Base-by-base conservation (phyloP, 2,329 filamentous ascomycete species). In the Phaeomoniella chlamydospora region DNA sequence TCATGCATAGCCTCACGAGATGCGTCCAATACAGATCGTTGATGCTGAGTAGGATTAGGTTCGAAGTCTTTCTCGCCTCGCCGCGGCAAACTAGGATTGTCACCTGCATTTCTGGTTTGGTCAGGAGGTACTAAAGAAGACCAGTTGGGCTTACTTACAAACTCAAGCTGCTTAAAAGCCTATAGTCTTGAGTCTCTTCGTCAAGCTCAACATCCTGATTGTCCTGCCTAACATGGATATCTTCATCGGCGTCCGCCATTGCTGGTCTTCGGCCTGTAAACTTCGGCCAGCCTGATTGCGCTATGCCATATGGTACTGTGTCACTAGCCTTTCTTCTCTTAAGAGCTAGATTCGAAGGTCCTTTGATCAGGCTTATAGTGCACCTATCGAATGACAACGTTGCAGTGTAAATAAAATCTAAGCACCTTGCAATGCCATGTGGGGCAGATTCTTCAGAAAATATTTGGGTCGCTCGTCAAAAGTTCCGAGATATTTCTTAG, bases 51-150 rank as follows among this genome's bases (percentile, higher is more conserved):
- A 33, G 83, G 82, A 58, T 96, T 86, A 17, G 82, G 78, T 60
- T 96, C 90, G 55, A 94, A 98, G 61, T 98, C 90, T 58, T 98
- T 98, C 55, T 93, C 86, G 41, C 90, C 90, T 43, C 86, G 84
- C 45, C 88, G 86, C 22, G 93, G 85, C 9, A 87, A 44, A 18
- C 56, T 19, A 59, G 37, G 9, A 15, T 6, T 10, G 12, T 32
- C 16, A 32, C 19, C 11, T 16, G 44, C 13, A 26, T 57, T 5
- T 68, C 68, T 31, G 67, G 14, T 31, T 15, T 36, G 12, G 19
- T 19, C 29, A 19, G 36, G 4, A 18, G n/a, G 14, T 18, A 10
- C 40, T 26, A 22, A 16, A 31, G 17, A 30, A 14, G 11, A 14
- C 34, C 13, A 15, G 11, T 18, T 29, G 31, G 33, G 33, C 4